Evolutionary conservation across 2,329 filamentous ascomycete species (phyloP).

Genomic region (Alternaria incomplexa): DNA sequence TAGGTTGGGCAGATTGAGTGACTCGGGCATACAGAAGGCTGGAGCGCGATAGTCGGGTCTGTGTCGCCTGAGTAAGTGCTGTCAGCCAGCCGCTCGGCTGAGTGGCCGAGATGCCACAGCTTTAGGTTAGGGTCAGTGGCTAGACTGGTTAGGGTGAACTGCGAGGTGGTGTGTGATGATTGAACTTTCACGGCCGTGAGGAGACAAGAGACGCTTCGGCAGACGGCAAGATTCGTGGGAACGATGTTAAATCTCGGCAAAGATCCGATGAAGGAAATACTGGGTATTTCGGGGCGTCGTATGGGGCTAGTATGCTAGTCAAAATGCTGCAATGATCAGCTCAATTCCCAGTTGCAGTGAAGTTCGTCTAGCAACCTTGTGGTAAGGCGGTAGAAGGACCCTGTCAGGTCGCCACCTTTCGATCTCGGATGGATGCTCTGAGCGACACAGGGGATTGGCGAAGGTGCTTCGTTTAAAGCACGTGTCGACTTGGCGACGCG

Average conservation of each 20-base stretch:
- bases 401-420: conserved; percentile 36
- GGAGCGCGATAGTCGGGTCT: conserved; percentile 30
- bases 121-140: conserved; percentile 13
- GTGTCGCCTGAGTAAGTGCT: conserved; percentile 31
- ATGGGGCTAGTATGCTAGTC: conserved; percentile 22
- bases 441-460: conserved; percentile 25
- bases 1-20: conserved; percentile 25
- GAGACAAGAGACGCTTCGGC: conserved; percentile 21
- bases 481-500: conserved; percentile 24
- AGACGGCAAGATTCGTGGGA: conserved; percentile 24
- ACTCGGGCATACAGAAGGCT: conserved; percentile 27
- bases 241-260: conserved; percentile 22
- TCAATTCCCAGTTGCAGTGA: conserved; percentile 28
- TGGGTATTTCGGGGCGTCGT: conserved; percentile 15
- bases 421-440: conserved; percentile 27
- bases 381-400: conserved; percentile 30
- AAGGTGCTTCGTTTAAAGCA: conserved; percentile 23
- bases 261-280: conserved; percentile 19
- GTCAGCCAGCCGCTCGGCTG: conserved; percentile 25
- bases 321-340: conserved; percentile 42
- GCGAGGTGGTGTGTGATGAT: conserved; percentile 18
- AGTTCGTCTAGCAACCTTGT: conserved; percentile 23
- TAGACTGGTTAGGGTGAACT: conserved; percentile 11
- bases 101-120: conserved; percentile 16
- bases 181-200: conserved; percentile 25